Evolutionary conservation across 768 basidiomycete genomes (phyloP).

Genomic region (Sarcomyxa edulis): DNA sequence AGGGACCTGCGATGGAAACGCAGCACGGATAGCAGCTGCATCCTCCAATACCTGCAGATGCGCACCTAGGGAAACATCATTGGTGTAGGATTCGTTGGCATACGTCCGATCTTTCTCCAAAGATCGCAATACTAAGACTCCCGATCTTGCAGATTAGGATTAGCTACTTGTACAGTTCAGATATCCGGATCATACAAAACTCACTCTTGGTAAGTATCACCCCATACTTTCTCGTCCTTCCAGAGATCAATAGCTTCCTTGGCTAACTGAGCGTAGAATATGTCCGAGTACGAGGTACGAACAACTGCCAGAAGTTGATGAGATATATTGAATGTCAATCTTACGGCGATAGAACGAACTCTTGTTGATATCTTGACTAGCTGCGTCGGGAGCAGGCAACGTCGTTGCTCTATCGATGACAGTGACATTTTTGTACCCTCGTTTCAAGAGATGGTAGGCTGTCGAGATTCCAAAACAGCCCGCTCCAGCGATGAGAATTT

Average conservation of each 20-base stretch:
- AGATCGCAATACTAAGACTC: slow-evolving; percentile 56
- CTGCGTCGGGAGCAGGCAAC: slow-evolving; percentile 80
- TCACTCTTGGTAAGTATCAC: slow-evolving; percentile 80
- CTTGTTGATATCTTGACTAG: slow-evolving; percentile 53
- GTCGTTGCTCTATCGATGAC: slow-evolving; percentile 66
- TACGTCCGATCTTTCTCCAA: slow-evolving; percentile 32
- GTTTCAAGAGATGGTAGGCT: slow-evolving; percentile 68
- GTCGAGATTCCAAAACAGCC: slow-evolving; percentile 88
- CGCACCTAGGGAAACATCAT: slow-evolving; percentile 57
- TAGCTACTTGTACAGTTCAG: not conserved
- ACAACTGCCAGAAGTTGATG: slow-evolving; percentile 46
- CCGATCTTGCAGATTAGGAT: slow-evolving; percentile 43
- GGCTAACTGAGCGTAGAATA: slow-evolving; percentile 65
- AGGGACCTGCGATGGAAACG: slow-evolving; percentile 40
- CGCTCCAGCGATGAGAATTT: slow-evolving; percentile 68
- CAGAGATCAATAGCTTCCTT: slow-evolving; percentile 74
- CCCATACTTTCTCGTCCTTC: slow-evolving; percentile 63
- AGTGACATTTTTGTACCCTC: slow-evolving; percentile 66
- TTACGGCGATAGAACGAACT: slow-evolving; percentile 21
- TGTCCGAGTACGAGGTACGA: slow-evolving; percentile 66
- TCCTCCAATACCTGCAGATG: slow-evolving; percentile 35
- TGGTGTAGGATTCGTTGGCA: slow-evolving; percentile 49
- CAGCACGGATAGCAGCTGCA: slow-evolving; percentile 33
- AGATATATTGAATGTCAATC: not conserved
- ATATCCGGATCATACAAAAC: slow-evolving; percentile 22